Conservation (phyloP, 1,284 basidiomycete species). For the Trametes polyzona region DNA sequence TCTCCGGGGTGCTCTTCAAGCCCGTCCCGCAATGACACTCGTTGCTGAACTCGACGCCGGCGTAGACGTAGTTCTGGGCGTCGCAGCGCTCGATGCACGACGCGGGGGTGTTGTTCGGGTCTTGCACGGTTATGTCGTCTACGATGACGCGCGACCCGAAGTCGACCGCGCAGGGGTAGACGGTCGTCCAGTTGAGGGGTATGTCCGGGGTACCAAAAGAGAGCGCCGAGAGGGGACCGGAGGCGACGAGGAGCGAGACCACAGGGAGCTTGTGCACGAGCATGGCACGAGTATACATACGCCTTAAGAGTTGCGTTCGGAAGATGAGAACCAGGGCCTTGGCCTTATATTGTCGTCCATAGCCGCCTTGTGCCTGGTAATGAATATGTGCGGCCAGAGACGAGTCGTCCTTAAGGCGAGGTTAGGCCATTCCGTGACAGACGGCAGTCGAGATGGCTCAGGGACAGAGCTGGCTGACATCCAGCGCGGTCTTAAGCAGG, state of each 20-base stretch:
- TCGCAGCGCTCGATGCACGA: conserved; percentile 26
- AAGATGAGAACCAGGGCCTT: too few relatives aligned
- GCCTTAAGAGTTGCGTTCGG: too few relatives aligned
- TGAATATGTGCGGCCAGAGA: too few relatives aligned
- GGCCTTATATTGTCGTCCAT: too few relatives aligned
- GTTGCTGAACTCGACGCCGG: conserved; percentile 31
- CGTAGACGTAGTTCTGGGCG: conserved; percentile 24
- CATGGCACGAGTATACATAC: too few relatives aligned
- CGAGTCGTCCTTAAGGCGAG: too few relatives aligned
- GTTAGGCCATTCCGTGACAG: too few relatives aligned
- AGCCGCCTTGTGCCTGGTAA: too few relatives aligned
- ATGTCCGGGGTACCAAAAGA: conserved; percentile 11
- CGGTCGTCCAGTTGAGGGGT: conserved; percentile 22
- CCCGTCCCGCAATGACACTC: conserved; percentile 32
- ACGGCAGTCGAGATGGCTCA: too few relatives aligned
- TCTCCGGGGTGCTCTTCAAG: conserved; percentile 11
- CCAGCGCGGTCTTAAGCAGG: too few relatives aligned
- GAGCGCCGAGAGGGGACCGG: neutral
- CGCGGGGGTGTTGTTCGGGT: conserved; percentile 27
- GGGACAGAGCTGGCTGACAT: too few relatives aligned
- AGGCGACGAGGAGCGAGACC: neutral
- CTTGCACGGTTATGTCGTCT: conserved; percentile 16
- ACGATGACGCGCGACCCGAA: conserved; percentile 22
- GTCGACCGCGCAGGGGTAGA: conserved; percentile 23
- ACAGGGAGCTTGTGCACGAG: neutral